Conservation (phyloP, 768 basidiomycete species). For the Boletus rufocinnamomeus region DNA sequence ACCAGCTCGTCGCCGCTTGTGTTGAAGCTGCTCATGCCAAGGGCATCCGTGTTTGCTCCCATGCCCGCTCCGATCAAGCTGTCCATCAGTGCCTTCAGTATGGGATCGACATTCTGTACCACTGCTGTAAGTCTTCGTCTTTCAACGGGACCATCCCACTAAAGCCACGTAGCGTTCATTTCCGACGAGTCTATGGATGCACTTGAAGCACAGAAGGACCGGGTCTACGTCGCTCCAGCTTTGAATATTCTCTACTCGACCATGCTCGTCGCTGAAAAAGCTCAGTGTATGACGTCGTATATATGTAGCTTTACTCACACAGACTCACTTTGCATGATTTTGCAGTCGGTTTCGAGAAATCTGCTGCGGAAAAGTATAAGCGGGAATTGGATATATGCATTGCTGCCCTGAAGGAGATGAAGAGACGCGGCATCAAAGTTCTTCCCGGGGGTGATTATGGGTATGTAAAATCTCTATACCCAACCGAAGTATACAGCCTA, state of each 20-base stretch:
- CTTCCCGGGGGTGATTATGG: conserved; percentile 43
- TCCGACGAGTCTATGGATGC: conserved; percentile 40
- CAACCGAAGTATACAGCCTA: neutral
- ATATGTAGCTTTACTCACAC: neutral
- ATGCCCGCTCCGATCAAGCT: conserved; percentile 38
- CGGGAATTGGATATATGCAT: conserved; percentile 38
- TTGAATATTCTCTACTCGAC: conserved; percentile 34
- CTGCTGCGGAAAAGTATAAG: conserved; percentile 23
- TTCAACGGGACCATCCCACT: neutral
- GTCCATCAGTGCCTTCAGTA: conserved; percentile 39
- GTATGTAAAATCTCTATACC: conserved; percentile 13
- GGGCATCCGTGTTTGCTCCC: conserved; percentile 41
- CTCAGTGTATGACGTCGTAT: conserved; percentile 20
- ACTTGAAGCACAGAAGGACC: conserved; percentile 37
- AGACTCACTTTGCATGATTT: neutral
- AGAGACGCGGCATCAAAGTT: conserved; percentile 37
- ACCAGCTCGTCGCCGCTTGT: conserved; percentile 37
- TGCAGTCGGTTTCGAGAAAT: conserved; percentile 25
- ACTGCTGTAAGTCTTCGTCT: conserved; percentile 22
- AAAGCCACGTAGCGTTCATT: conserved; percentile 34
- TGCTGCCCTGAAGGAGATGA: conserved; percentile 39
- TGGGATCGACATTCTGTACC: conserved; percentile 37
- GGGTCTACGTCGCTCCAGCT: conserved; percentile 37
- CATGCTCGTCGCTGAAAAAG: conserved; percentile 28
- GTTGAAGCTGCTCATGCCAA: conserved; percentile 37